These are phyloP conservation scores for Cyclotella kingstonii DNA, from an alignment of 108 stramenopile species.

Conservation along the genomic window DNA sequence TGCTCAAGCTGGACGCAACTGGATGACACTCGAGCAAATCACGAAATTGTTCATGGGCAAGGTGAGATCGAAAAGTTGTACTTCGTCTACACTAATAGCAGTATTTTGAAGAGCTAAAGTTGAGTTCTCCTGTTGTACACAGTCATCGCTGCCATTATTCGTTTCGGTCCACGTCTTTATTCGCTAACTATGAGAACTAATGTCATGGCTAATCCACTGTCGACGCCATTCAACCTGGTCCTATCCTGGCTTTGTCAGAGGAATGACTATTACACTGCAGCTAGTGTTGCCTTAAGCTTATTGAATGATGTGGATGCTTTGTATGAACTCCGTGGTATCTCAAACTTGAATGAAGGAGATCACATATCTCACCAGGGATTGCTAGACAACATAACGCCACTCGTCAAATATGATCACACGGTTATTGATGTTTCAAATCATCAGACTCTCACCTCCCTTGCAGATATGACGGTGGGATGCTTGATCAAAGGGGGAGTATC, in stretches of 20 bases:
- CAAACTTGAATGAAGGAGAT: slow-evolving; percentile 45
- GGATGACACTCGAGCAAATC: slow-evolving; percentile 52
- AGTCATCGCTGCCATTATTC: slow-evolving; percentile 25
- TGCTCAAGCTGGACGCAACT: slow-evolving; percentile 72
- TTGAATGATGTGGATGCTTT: slow-evolving; percentile 62
- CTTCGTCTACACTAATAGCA: background rate
- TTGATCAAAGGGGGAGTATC: slow-evolving; percentile 65
- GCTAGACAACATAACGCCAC: slow-evolving; percentile 69
- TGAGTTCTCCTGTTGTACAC: background rate
- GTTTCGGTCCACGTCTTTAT: slow-evolving; percentile 15
- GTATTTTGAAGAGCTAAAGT: background rate
- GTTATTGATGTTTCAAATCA: slow-evolving; percentile 1
- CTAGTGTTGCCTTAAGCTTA: slow-evolving; percentile 68
- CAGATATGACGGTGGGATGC: slow-evolving; percentile 82
- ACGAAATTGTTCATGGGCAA: slow-evolving; percentile 46
- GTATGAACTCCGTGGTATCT: slow-evolving; percentile 55
- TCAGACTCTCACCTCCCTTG: slow-evolving; percentile 47
- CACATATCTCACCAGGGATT: slow-evolving; percentile 51
- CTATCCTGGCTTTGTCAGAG: slow-evolving; percentile 70
- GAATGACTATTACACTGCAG: slow-evolving; percentile 75
- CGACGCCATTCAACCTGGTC: slow-evolving; percentile 73
- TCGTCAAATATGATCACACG: slow-evolving; percentile 9
- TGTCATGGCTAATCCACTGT: slow-evolving; percentile 45
- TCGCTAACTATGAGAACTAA: slow-evolving; percentile 52
- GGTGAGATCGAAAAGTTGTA: slow-evolving; percentile 20